These are phyloP conservation scores for Colletotrichum filicis DNA, from an alignment of 2,329 filamentous ascomycete species.

Conservation along the genomic window DNA sequence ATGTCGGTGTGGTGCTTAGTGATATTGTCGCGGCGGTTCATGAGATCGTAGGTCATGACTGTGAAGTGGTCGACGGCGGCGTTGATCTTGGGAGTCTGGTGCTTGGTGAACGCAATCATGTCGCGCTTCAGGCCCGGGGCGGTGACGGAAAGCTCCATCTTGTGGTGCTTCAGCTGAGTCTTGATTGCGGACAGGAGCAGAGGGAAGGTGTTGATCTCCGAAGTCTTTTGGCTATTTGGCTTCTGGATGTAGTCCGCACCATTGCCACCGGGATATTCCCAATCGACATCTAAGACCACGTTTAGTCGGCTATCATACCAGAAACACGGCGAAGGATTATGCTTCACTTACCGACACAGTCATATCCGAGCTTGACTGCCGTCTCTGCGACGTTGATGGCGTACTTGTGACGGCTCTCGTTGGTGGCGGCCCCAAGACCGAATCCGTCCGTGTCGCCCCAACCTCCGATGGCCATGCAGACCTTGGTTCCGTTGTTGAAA, in stretches of 20 bases:
- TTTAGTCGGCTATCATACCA: neutral
- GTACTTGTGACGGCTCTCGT: slow-evolving; percentile 59
- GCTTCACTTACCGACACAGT: slow-evolving; percentile 63
- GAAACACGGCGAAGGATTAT: neutral
- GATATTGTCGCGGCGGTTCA: slow-evolving; percentile 75
- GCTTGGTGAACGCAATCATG: slow-evolving; percentile 73
- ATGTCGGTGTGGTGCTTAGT: slow-evolving; percentile 75
- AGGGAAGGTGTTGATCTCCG: slow-evolving; percentile 72
- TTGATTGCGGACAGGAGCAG: slow-evolving; percentile 69
- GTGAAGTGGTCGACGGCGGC: slow-evolving; percentile 73
- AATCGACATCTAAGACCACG: slow-evolving; percentile 67
- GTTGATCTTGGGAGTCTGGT: slow-evolving; percentile 69
- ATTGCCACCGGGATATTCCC: slow-evolving; percentile 73
- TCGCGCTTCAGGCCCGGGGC: slow-evolving; percentile 71
- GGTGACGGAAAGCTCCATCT: slow-evolving; percentile 69
- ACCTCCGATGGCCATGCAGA: slow-evolving; percentile 73
- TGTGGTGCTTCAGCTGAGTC: slow-evolving; percentile 65
- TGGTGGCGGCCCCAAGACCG: slow-evolving; percentile 57
- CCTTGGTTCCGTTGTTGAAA: slow-evolving; percentile 64
- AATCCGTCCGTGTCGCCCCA: slow-evolving; percentile 73
- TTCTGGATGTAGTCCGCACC: slow-evolving; percentile 74
- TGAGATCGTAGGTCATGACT: slow-evolving; percentile 78
- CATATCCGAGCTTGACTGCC: slow-evolving; percentile 64
- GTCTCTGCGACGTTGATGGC: slow-evolving; percentile 68
- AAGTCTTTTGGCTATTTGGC: slow-evolving; percentile 67